Base-by-base conservation (phyloP, 139 green algal species). In the Parachlorella kessleri region DNA sequence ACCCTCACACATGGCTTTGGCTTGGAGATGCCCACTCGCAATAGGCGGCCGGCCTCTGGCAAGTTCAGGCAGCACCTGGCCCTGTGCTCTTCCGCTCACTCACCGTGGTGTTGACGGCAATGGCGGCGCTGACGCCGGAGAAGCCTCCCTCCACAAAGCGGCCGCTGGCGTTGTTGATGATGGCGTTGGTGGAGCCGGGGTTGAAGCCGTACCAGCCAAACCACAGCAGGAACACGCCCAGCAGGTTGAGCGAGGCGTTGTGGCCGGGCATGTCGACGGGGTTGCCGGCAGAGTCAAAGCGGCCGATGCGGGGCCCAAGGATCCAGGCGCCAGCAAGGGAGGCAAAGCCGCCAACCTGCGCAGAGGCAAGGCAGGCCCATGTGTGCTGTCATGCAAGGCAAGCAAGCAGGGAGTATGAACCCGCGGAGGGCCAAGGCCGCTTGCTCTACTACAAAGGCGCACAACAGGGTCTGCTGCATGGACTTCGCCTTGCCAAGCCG, bases 141-240 rank as follows among this genome's bases (percentile, higher is more conserved):
- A 67, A 74, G 55, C 63, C 53, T 26, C 28, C 33, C 8, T n/a
- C 33, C 14, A 18, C 14, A 18, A 59, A 59, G 48, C 14, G 21
- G 48, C 21, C 30, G 18, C 78, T 72, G 33, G 63, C 5, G n/a
- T 55, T 28, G 28, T 23, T 79, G 38, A 84, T 54, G 41, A 97
- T 90, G 72, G 80, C 77, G 5, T 90, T 69, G 30, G 84, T 85
- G 28, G 90, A 95, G 4, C 90, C 94, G 41, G 89, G 88, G 86
- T 97, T 97, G 84, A 97, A 97, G 10, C 91, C 94, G 67, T 97
- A 97, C 88, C 94, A 98, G 69, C 94, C 94, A 76, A 98, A 97
- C 94, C 94, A 98, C 54, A 98, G 88, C 54, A 98, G 85, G 81
- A 93, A 90, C 59, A 92, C 90, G 53, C 89, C 89, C 6, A 93